Evolutionary conservation across 148 eudicot genomes (phyloP).

Genomic region (Simmondsia chinensis): DNA sequence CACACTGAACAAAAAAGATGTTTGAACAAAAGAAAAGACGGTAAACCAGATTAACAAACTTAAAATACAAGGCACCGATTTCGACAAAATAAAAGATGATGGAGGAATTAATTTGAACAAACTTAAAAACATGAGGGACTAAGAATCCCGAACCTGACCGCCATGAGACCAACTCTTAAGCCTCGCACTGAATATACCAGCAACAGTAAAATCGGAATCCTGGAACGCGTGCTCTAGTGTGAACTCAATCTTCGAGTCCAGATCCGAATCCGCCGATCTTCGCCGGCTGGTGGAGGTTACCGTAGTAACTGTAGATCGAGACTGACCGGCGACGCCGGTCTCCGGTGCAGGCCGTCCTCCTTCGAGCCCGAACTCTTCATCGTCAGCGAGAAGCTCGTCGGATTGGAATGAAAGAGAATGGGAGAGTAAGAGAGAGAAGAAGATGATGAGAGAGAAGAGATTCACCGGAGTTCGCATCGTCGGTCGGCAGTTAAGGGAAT

Average conservation of each 20-base stretch:
- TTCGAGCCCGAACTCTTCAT: slow-evolving; percentile 65
- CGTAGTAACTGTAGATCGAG: neutral
- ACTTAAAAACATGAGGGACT: too few species aligned
- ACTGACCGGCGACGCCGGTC: slow-evolving; percentile 9
- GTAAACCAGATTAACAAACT: too few species aligned
- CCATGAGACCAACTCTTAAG: slow-evolving; percentile 78
- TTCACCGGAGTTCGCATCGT: slow-evolving; percentile 7
- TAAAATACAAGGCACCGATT: too few species aligned
- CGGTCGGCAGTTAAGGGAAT: too few species aligned
- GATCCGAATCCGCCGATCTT: slow-evolving; percentile 53
- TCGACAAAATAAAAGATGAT: too few species aligned
- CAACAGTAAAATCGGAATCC: slow-evolving; percentile 62
- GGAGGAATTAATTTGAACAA: too few species aligned
- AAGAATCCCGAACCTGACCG: slow-evolving; percentile 79
- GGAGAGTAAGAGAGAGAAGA: slow-evolving; percentile 13
- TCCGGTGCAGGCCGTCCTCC: slow-evolving; percentile 24
- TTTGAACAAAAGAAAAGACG: too few species aligned
- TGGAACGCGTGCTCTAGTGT: slow-evolving; percentile 78
- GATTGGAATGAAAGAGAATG: slow-evolving; percentile 48
- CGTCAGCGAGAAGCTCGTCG: slow-evolving; percentile 72
- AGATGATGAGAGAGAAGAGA: neutral
- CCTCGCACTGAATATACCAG: slow-evolving; percentile 83
- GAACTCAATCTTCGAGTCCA: slow-evolving; percentile 73
- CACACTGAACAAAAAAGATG: too few species aligned
- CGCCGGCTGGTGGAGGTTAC: slow-evolving; percentile 14